Conservation (phyloP, 345 rosid species). For the Salix exigua region DNA sequence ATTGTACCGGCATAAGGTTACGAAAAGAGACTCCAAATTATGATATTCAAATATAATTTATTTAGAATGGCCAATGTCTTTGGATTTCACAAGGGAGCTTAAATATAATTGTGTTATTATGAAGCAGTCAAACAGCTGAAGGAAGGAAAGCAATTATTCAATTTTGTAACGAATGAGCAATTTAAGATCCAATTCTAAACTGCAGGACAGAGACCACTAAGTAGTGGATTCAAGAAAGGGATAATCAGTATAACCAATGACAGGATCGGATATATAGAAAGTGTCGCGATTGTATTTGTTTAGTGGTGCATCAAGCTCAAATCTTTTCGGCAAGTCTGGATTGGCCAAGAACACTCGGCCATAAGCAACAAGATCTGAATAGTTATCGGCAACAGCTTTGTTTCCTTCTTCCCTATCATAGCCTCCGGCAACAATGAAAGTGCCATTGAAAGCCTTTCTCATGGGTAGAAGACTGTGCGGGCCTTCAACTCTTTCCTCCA, state of each 20-base stretch:
- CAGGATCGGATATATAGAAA: slow-evolving; percentile 47
- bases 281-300: slow-evolving; percentile 49
- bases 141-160: no score
- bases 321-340: slow-evolving; percentile 70
- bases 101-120: not conserved
- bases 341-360: slow-evolving; percentile 62
- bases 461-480: slow-evolving; percentile 44
- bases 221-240: slow-evolving; percentile 45
- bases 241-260: slow-evolving; percentile 66
- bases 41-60: not conserved
- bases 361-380: slow-evolving; percentile 54
- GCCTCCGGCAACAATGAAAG: slow-evolving; percentile 62
- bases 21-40: not conserved
- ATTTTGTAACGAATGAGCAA: not conserved
- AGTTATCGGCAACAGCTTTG: slow-evolving; percentile 39
- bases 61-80: not conserved
- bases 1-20: not conserved
- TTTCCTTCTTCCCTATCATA: slow-evolving; percentile 49
- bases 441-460: slow-evolving; percentile 65
- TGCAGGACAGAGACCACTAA: not conserved
- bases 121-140: not conserved
- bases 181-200: not conserved
- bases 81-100: not conserved
- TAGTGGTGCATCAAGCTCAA: slow-evolving; percentile 49
- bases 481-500: slow-evolving; percentile 23